phyloP scores from a whole-genome alignment of 176 grass and related monocot genomes.

The Pharus latifolius region DNA sequence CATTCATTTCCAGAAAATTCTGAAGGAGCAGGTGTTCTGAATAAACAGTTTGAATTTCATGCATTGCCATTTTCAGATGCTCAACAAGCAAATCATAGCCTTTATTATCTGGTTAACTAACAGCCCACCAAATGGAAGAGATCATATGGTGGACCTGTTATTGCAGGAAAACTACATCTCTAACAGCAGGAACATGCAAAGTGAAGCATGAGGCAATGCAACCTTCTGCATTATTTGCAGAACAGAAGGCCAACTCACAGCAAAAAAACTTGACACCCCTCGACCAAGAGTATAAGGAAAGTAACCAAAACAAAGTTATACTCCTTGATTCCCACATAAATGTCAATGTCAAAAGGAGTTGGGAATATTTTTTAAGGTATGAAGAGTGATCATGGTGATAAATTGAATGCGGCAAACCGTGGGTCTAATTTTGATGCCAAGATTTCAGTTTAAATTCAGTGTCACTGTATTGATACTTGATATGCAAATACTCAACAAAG shows the following conservation, averaged over 20 bases:
- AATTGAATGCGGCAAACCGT: not conserved
- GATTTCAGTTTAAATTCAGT: not conserved
- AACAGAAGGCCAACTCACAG: not conserved
- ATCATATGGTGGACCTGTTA: not conserved
- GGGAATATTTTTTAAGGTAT: not conserved
- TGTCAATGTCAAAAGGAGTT: not conserved
- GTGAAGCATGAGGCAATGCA: not conserved
- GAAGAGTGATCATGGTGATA: not conserved
- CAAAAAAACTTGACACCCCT: not conserved
- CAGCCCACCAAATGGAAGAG: not conserved
- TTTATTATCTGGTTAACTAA: not conserved
- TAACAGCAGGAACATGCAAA: not conserved
- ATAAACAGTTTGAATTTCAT: not conserved
- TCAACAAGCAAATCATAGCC: not conserved
- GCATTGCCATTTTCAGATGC: not conserved
- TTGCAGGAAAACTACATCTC: not conserved
- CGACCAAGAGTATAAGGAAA: not conserved
- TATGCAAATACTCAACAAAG: not conserved
- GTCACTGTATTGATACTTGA: not conserved
- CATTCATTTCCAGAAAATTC: not conserved
- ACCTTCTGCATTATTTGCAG: not conserved
- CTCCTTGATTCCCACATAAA: not conserved
- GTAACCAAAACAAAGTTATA: not conserved
- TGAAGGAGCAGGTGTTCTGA: not conserved
- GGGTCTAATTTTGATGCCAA: not conserved